Percentiles rank a stretch among this genome's conserved stretches.
Evolutionary conservation across 2,329 filamentous ascomycete species (phyloP).

Genomic region (Diaporthe eres): DNA sequence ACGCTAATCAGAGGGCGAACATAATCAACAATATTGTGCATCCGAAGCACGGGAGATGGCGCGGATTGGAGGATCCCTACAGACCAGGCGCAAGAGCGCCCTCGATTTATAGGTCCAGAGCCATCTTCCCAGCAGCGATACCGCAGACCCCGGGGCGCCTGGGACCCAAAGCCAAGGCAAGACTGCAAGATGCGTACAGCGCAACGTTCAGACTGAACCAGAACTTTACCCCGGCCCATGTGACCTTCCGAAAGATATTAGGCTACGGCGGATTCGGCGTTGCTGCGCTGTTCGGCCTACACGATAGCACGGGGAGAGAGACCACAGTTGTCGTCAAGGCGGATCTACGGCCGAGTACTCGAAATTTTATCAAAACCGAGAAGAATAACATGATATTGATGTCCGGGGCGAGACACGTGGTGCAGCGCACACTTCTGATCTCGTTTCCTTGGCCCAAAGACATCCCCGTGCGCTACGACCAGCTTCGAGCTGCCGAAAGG

Average conservation of each 20-base stretch:
- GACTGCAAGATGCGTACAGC: background rate
- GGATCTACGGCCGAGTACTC: background rate
- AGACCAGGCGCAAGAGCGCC: background rate
- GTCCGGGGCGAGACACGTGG: slow-evolving; percentile 25
- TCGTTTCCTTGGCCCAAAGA: slow-evolving; percentile 1
- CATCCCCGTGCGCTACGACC: background rate
- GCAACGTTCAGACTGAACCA: background rate
- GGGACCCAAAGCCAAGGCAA: too few species aligned
- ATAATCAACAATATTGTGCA: background rate
- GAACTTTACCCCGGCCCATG: slow-evolving; percentile 7
- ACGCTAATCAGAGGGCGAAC: background rate
- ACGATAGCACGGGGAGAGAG: background rate
- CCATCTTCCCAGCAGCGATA: background rate
- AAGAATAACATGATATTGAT: background rate
- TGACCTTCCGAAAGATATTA: slow-evolving; percentile 14
- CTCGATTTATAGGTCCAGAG: background rate
- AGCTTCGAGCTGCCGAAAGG: background rate
- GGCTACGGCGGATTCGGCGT: slow-evolving; percentile 23
- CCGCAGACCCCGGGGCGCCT: background rate
- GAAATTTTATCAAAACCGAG: background rate
- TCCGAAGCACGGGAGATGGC: slow-evolving; percentile 5
- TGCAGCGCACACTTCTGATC: slow-evolving; percentile 19
- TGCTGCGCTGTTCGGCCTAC: slow-evolving; percentile 6
- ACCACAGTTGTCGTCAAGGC: slow-evolving; percentile 6
- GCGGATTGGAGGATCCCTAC: background rate